Conservation (phyloP, 2,329 filamentous ascomycete species). For the Colletotrichum liriopes region DNA sequence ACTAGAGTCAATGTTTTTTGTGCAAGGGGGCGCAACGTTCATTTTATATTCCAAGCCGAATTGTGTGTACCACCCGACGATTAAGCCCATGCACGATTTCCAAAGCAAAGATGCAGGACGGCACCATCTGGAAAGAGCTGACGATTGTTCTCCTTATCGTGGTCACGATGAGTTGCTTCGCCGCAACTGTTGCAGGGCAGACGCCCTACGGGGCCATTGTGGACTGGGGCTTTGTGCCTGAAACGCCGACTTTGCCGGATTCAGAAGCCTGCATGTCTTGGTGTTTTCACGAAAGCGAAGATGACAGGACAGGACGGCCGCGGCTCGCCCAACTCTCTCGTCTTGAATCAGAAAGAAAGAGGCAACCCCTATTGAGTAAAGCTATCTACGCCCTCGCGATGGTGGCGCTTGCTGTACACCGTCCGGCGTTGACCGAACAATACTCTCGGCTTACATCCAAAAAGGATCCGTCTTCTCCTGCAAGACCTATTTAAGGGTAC, state of each 20-base stretch:
- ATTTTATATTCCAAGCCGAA: background rate
- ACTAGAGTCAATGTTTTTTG: background rate
- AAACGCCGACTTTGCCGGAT: constrained; percentile 10
- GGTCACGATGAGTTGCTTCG: background rate
- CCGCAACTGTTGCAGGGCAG: background rate
- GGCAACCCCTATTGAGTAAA: too few species aligned
- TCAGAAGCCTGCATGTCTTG: background rate
- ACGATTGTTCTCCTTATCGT: background rate
- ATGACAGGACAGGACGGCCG: background rate
- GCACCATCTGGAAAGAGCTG: background rate
- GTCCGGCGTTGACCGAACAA: too few species aligned
- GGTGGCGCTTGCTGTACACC: too few species aligned
- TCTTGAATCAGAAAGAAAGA: too few species aligned
- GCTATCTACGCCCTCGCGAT: too few species aligned
- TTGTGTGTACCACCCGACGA: background rate
- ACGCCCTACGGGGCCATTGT: background rate
- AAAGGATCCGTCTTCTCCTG: too few species aligned
- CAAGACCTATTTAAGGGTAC: too few species aligned
- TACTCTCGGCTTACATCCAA: too few species aligned
- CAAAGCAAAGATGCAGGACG: background rate
- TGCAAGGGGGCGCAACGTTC: background rate
- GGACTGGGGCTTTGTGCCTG: background rate
- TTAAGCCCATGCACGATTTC: background rate
- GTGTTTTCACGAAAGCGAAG: background rate
- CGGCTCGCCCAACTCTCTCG: too few species aligned